Evolutionary conservation across 1,139 yeast species (phyloP), one percentile per base, ranked within the genome.

Genomic region (Kodamaea alishanica): DNA sequence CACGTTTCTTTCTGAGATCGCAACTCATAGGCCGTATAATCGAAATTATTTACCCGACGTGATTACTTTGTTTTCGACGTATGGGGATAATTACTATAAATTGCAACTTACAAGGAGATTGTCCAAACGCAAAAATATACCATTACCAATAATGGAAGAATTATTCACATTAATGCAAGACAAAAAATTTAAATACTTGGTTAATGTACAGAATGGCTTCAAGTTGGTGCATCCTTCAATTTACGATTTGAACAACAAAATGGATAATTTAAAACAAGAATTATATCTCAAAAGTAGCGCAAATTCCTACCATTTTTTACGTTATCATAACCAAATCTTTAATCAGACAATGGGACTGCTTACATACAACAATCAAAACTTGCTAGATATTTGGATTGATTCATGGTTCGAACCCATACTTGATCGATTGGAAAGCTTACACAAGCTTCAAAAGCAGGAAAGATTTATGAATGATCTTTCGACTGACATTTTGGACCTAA

Each of bases 311-410:
- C 42, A 34, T 33, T 37, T 37, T 10, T 34, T 57, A 24, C 39
- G 52, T 10, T 50, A 47, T 30, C 43, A 48, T 29, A 38, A 45
- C 30, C 55, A 51, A 32, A 34, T 48, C 12, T 60, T 58, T 40
- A 46, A 49, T 34, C 65, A 60, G 40, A 56, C 51, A 34, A 34
- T 58, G 26, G 62, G 61, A 1, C 44, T 52, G 8, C 35, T 58
- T 22, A 43, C 38, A 8, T 37, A 34, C 27, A 34, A 36, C 22
- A 47, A 53, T 29, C 37, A 42, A 4, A 27, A 31, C 1, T 30
- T 32, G 22, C 41, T 49, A 8, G 50, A 49, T 15, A 24, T 27
- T 6, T 58, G 62, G 63, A 43, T 57, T 12, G 33, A 44, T 9
- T 30, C 33, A n/a, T 23, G 52, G 30, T 43, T 51, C 4, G 40